Percentiles rank a stretch among this genome's conserved stretches.
Evolutionary conservation across 805 yeast genomes (phyloP).

Genomic region (Scheffersomyces coipomensis): DNA sequence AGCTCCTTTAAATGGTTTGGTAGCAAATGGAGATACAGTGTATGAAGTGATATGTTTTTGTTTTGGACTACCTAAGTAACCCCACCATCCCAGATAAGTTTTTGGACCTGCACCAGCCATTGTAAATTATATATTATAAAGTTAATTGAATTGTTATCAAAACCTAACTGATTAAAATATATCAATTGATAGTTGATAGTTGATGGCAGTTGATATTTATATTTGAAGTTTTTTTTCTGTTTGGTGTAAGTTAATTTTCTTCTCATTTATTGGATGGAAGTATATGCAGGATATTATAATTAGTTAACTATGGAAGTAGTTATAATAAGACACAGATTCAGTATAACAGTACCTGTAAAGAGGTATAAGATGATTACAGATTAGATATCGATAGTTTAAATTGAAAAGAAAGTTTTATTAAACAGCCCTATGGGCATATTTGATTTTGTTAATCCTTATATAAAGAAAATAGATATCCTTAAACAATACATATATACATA

Average conservation of each 20-base stretch:
- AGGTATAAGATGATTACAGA: too few relatives aligned
- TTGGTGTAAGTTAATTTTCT: background rate
- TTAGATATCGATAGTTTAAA: too few relatives aligned
- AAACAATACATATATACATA: too few relatives aligned
- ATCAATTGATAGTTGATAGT: background rate
- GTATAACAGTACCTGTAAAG: too few relatives aligned
- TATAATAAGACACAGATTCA: too few relatives aligned
- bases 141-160: background rate
- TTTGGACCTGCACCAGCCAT: conserved; percentile 45
- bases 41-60: conserved; percentile 86
- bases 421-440: too few relatives aligned
- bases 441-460: too few relatives aligned
- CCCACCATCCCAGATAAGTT: conserved; percentile 98
- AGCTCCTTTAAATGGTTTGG: conserved; percentile 86
- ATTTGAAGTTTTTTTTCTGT: background rate
- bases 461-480: too few relatives aligned
- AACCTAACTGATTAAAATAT: background rate
- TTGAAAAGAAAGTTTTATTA: too few relatives aligned
- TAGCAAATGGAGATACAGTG: conserved; percentile 91
- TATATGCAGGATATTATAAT: conserved; percentile 5
- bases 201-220: background rate
- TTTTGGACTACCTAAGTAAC: conserved; percentile 80
- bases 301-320: too few relatives aligned
- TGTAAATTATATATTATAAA: conserved; percentile 6
- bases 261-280: conserved; percentile 4